Percentiles rank a stretch among this genome's conserved stretches.
Conservation (phyloP, 805 yeast species). For the Ogataea henricii region DNA sequence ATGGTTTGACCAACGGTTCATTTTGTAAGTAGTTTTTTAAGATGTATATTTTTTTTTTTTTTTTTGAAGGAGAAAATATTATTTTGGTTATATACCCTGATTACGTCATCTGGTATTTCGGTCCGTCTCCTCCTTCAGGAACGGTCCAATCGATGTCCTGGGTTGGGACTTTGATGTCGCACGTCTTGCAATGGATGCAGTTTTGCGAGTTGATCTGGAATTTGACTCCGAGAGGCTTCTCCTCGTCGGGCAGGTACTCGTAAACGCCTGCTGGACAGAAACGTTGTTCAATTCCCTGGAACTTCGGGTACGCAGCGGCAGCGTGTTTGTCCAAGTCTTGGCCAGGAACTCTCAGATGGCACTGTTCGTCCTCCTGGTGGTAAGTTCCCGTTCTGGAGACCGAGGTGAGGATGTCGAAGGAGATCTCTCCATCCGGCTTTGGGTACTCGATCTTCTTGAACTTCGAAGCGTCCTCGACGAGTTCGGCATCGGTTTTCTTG, state of each 20-base stretch:
- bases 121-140: conserved; percentile 99
- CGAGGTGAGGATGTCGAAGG: conserved; percentile 91
- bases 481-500: conserved; percentile 66
- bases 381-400: conserved; percentile 95
- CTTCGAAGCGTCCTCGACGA: conserved; percentile 67
- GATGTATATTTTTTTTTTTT: no score
- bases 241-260: conserved; percentile 76
- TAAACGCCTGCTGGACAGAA: conserved; percentile 99
- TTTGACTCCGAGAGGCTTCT: conserved; percentile 60
- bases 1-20: background rate
- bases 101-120: conserved; percentile 83
- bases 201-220: conserved; percentile 96
- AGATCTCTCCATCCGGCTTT: conserved; percentile 90
- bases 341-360: conserved; percentile 73
- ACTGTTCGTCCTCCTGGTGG: conserved; percentile 91
- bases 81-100: background rate
- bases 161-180: conserved; percentile 94
- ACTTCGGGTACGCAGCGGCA: conserved; percentile 66
- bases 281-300: conserved; percentile 83
- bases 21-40: background rate
- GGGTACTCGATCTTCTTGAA: conserved; percentile 82
- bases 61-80: background rate
- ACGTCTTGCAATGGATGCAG: conserved; percentile 97
- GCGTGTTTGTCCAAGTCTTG: conserved; percentile 72
- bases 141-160: conserved; percentile 95